Evolutionary conservation across 768 basidiomycete species (phyloP), one percentile per base, ranked within the genome.

Genomic region (Leccinum uliginosum): DNA sequence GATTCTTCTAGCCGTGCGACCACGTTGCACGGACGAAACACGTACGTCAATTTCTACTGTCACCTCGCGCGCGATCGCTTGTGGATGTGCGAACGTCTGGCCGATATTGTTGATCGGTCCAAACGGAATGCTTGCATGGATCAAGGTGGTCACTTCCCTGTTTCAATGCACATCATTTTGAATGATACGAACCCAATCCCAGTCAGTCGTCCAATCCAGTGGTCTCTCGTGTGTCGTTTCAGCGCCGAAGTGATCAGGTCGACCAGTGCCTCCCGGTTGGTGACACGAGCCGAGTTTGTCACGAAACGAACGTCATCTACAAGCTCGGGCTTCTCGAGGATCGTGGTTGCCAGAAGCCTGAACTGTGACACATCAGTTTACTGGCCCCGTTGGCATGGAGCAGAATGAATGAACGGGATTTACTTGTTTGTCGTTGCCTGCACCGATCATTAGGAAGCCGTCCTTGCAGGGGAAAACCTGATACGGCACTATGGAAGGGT

Each of bases 401-500:
- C 19, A 23, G 32, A 49, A 50, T 50, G 55, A 48, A 62, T 26
- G 53, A 48, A 62, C 21, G 56, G 14, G 51, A 45, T 59, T 59
- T 62, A 87, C 90, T 80, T 92, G 91, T 62, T 83, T 87, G 67
- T 96, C 83, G 69, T 93, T 96, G 5, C 91, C 94, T 8, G 91
- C 93, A 46, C 93, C 93, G 61, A 97, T 86, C 95, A 97, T 96
- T 57, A 97, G 72, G 68, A 85, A 94, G 29, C 92, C 91, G 64
- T 93, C 85, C 66, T 83, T 81, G 68, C 93, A 96, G 0, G 87
- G 82, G 69, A 96, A 94, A 4, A 86, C 91, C 70, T 94, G 91
- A 73, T 95, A 96, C 3, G 93, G 93, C 7, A 94, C 95, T 64
- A 98, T 87, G 17, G 91, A 93, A 14, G 95, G 91, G 70, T 98